These are phyloP conservation scores for Colletotrichum gigasporum DNA, from an alignment of 2,329 filamentous ascomycete genomes.

Conservation along the genomic window DNA sequence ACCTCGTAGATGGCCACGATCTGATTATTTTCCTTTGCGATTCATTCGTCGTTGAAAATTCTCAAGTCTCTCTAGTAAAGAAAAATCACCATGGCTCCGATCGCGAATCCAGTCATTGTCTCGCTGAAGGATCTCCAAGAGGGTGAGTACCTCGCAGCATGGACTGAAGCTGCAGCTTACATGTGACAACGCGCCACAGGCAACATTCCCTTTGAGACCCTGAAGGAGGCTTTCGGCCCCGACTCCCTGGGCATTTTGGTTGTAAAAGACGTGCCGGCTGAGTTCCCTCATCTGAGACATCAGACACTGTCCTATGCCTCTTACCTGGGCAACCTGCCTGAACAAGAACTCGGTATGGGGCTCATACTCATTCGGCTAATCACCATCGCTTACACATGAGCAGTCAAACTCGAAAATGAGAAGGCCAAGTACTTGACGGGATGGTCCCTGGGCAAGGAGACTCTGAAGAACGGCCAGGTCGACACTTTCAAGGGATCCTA, in stretches of 20 bases:
- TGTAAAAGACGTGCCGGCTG: slow-evolving; percentile 83
- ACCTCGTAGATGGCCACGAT: neutral
- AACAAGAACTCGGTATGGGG: slow-evolving; percentile 72
- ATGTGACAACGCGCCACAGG: slow-evolving; percentile 51
- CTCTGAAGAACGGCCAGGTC: slow-evolving; percentile 78
- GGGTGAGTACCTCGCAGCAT: slow-evolving; percentile 50
- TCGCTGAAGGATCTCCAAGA: slow-evolving; percentile 68
- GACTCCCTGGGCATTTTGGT: slow-evolving; percentile 91
- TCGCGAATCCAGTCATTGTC: slow-evolving; percentile 67
- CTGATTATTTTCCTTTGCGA: neutral
- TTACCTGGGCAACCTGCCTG: slow-evolving; percentile 84
- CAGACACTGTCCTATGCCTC: slow-evolving; percentile 86
- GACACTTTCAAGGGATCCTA: slow-evolving; percentile 86
- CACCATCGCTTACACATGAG: slow-evolving; percentile 24
- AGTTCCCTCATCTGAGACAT: slow-evolving; percentile 77
- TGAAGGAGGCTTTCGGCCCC: slow-evolving; percentile 87
- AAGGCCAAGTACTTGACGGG: slow-evolving; percentile 73
- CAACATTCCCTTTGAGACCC: slow-evolving; percentile 71
- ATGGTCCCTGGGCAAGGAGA: slow-evolving; percentile 86
- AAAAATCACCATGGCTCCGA: slow-evolving; percentile 50
- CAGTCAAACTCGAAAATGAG: slow-evolving; percentile 67
- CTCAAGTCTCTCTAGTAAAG: neutral
- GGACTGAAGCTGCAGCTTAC: slow-evolving; percentile 13
- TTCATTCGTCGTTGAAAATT: neutral
- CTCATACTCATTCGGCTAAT: neutral